Evolutionary conservation across 352 stramenopile genomes (phyloP).

Genomic region (Aphanomyces euteiches): DNA sequence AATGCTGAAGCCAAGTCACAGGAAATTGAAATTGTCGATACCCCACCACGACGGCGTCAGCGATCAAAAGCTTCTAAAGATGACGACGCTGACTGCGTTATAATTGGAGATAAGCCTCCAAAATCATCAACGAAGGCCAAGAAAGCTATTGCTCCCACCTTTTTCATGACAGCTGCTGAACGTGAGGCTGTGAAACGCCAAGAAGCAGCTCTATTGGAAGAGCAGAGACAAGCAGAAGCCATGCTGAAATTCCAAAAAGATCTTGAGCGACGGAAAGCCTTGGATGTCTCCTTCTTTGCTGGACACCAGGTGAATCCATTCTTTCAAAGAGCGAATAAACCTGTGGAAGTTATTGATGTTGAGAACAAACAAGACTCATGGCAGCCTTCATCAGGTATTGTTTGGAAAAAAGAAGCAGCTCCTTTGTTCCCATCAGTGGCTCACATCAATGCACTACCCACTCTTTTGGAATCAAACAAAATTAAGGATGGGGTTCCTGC

Average conservation of each 20-base stretch:
- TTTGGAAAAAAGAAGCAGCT: slow-evolving; percentile 13
- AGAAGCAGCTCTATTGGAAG: slow-evolving; percentile 14
- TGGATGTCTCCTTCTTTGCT: slow-evolving; percentile 26
- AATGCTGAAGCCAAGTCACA: slow-evolving; percentile 11
- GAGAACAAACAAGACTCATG: neutral
- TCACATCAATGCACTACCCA: slow-evolving; percentile 23
- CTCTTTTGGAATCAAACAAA: neutral
- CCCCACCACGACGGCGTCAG: neutral
- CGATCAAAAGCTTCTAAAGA: neutral
- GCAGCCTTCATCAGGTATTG: neutral
- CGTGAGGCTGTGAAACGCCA: slow-evolving; percentile 7
- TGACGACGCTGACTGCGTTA: slow-evolving; percentile 6
- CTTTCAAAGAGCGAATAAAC: slow-evolving; percentile 10
- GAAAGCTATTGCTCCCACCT: neutral
- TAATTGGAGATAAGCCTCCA: neutral
- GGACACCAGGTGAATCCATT: slow-evolving; percentile 25
- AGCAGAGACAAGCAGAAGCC: slow-evolving; percentile 21
- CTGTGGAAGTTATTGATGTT: neutral
- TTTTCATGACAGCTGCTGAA: slow-evolving; percentile 25
- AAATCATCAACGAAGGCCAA: slow-evolving; percentile 3
- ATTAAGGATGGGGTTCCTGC: too few relatives aligned
- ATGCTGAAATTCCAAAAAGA: slow-evolving; percentile 29
- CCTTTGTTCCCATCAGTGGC: neutral
- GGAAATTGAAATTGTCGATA: slow-evolving; percentile 21
- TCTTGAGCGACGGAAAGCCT: slow-evolving; percentile 19